Evolutionary conservation across 305 asterid genomes (phyloP), one percentile per base, ranked within the genome.

Genomic region (Fraxinus xanthoxyloides): DNA sequence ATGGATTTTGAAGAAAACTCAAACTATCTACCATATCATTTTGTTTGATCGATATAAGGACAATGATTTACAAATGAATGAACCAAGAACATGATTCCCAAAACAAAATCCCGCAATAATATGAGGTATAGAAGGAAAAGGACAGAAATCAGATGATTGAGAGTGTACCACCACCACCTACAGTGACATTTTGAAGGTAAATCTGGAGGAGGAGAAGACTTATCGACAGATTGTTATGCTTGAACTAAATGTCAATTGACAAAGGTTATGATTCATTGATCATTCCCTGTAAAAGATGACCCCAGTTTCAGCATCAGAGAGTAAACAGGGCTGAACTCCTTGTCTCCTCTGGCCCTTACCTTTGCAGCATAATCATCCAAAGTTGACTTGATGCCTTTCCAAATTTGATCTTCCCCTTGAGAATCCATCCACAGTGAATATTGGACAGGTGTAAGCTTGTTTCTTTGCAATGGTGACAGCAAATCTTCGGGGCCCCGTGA

Each of bases 341-440:
- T 94, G 76, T 94, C 98, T 7, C 98, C 98, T 85, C 98, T 88
- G 40, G 88, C 89, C 79, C 95, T 83, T 10, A 92, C 90, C 80
- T 85, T 91, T 7, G 90, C 90, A 61, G 97, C 98, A 87, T 96
- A 96, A 84, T 96, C 99, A 78, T 93, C 97, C 23, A 96, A 84
- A 26, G 99, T 93, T 13, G 95, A 97, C 88, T 93, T 96, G 31
- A 96, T 76, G 61, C 98, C 99, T 89, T 87, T 94, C 99, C 99
- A 96, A 70, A 96, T 89, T 89, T 96, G 98, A 82, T 94, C 98
- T 78, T 96, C 98, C 70, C 98, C 97, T 82, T 94, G 98, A 7
- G 97, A 93, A 80, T 94, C 98, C 93, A 96, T 85, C 99, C 98
- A 96, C 63, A 96, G 75, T 3, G 99, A 96, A 76, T 96, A 96